These are phyloP conservation scores for Tetradesmus obliquus DNA, from an alignment of 139 green algal species.

Conservation along the genomic window DNA sequence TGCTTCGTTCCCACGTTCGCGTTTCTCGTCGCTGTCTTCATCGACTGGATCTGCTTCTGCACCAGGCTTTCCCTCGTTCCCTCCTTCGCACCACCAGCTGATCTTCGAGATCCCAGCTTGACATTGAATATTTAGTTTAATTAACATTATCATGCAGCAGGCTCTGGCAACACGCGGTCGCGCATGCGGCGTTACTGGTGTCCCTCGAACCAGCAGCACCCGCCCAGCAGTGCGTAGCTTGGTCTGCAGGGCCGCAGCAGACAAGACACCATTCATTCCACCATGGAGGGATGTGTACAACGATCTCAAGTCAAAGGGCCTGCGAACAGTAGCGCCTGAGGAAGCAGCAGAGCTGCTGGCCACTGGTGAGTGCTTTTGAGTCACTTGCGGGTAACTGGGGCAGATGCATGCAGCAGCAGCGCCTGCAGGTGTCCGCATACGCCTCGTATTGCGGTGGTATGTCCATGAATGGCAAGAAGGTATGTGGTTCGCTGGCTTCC, in stretches of 20 bases:
- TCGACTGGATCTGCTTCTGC: not conserved
- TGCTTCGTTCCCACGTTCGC: not conserved
- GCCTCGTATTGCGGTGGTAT: not conserved
- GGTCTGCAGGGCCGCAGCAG: constrained; percentile 9
- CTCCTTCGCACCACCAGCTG: not conserved
- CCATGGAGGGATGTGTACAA: constrained; percentile 30
- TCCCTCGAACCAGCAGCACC: constrained; percentile 7
- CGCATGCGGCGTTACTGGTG: not conserved
- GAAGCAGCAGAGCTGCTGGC: constrained; percentile 30
- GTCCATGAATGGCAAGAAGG: not conserved
- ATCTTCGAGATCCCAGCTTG: not conserved
- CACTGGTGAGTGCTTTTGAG: constrained; percentile 1
- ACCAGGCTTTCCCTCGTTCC: not conserved
- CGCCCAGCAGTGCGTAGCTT: constrained; percentile 7
- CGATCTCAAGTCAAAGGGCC: constrained; percentile 28
- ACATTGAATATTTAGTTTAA: not conserved
- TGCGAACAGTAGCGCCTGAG: constrained; percentile 33
- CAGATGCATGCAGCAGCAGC: not conserved
- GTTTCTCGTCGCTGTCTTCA: not conserved
- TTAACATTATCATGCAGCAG: not conserved
- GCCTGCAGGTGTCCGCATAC: not conserved
- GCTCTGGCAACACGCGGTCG: not conserved
- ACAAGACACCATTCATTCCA: constrained; percentile 35
- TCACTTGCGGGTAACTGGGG: not conserved
- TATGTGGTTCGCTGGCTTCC: not conserved